Evolutionary conservation across 1,139 yeast species (phyloP).

Genomic region (Zygoascus hellenicus): DNA sequence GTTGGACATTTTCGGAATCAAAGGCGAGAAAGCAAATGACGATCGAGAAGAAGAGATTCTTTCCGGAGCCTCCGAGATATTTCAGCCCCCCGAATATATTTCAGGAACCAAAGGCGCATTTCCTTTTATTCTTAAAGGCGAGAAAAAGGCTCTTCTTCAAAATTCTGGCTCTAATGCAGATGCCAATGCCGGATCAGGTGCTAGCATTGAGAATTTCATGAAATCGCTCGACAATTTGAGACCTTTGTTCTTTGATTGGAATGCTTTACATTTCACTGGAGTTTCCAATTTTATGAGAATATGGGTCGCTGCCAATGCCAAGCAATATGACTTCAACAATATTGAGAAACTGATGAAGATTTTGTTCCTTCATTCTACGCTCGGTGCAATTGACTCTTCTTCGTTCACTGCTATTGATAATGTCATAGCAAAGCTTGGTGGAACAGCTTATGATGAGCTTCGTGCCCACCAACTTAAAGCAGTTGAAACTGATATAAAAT

Average conservation of each 20-base stretch:
- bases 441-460: slow-evolving; percentile 45
- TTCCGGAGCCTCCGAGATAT: slow-evolving; percentile 21
- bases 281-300: slow-evolving; percentile 53
- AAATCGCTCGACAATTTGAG: slow-evolving; percentile 33
- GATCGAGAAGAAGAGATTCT: slow-evolving; percentile 12
- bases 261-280: slow-evolving; percentile 49
- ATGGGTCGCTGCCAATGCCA: slow-evolving; percentile 67
- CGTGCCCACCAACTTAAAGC: slow-evolving; percentile 51
- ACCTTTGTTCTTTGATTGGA: slow-evolving; percentile 50
- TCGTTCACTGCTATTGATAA: slow-evolving; percentile 17
- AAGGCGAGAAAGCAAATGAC: slow-evolving; percentile 3
- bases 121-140: slow-evolving; percentile 8
- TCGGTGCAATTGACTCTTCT: slow-evolving; percentile 22
- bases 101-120: slow-evolving; percentile 7
- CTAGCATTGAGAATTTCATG: slow-evolving; percentile 16
- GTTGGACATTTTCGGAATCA: slow-evolving; percentile 31
- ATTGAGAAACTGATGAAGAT: slow-evolving; percentile 40
- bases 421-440: slow-evolving; percentile 30
- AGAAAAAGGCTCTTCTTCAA: neutral
- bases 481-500: slow-evolving; percentile 36
- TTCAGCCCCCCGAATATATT: slow-evolving; percentile 23
- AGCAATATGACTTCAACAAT: slow-evolving; percentile 45
- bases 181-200: slow-evolving; percentile 9
- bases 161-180: slow-evolving; percentile 3
- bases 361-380: slow-evolving; percentile 33